Base-by-base conservation (phyloP, 2,329 filamentous ascomycete genomes). In the Aspergillus sojae region DNA sequence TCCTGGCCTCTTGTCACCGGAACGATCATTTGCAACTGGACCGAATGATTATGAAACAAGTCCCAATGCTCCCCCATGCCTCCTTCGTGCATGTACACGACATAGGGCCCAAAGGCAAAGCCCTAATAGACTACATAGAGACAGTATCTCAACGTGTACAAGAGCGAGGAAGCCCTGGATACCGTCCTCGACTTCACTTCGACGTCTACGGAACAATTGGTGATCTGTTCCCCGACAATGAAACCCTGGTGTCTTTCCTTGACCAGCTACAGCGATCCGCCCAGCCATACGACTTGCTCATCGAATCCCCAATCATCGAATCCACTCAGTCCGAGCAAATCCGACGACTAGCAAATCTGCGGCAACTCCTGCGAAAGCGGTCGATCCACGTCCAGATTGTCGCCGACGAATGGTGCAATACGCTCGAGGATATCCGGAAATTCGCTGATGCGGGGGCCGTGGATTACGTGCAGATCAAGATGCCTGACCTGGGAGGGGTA, bases 341-440 rank as follows among this genome's bases (percentile, higher is more conserved):
- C 26, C 54, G 52, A n/a, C 62, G 34, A 43, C n/a, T 68, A 5
- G 39, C 16, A 4, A 36, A 57, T 9, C 45, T 68, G 11, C 58
- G 60, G 11, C 36, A 26, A 5, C 48, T 54, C 10, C 54, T 68
- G 28, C 26, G 23, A 16, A n/a, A 52, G 30, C 45, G 50, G 6
- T 26, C 53, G 14, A 56, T 62, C 16, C 43, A 54, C 5, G 63
- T 66, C 21, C 59, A 62, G 36, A 62, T 60, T 19, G 65, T 68
- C 16, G 67, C 63, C 9, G 65, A 68, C 21, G 67, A 68, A 57
- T 68, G 67, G 67, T 68, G 67, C 57, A 68, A 68, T 60, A 68
- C 67, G 4, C 36, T 67, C 9, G 58, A 62, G 23, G 67, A 68
- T 57, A 68, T 68, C 2, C 57, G 63, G 23, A 63, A 67, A 28